Conservation (phyloP, 2,329 filamentous ascomycete genomes). For the Trichoderma gracile region DNA sequence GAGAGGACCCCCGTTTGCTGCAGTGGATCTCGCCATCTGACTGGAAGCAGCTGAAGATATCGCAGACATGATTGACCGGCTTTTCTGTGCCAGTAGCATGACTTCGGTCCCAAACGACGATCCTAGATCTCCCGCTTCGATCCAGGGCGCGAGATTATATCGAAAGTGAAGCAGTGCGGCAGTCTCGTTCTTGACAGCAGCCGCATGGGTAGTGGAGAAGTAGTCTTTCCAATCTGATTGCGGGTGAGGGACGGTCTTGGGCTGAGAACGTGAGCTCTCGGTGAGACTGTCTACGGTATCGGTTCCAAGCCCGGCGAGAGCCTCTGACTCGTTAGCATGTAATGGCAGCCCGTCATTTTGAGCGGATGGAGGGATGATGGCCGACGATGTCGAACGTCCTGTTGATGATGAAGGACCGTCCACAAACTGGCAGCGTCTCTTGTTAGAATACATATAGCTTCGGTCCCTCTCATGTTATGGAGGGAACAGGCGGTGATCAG, state of each 20-base stretch:
- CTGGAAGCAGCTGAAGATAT: slow-evolving; percentile 24
- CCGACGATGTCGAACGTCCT: not conserved
- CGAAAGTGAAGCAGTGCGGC: slow-evolving; percentile 29
- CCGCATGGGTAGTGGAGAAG: slow-evolving; percentile 25
- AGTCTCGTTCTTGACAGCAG: slow-evolving; percentile 18
- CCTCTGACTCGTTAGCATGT: not conserved
- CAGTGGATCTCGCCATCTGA: slow-evolving; percentile 11
- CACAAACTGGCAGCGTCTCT: slow-evolving; percentile 13
- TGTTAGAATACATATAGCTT: not conserved
- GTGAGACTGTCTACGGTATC: not conserved
- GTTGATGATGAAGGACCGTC: slow-evolving; percentile 7
- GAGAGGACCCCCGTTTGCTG: not conserved
- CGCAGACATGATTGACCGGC: slow-evolving; percentile 10
- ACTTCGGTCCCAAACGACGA: slow-evolving; percentile 27
- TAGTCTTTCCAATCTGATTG: slow-evolving; percentile 30
- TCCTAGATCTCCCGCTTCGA: slow-evolving; percentile 28
- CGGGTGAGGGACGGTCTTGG: slow-evolving; percentile 1
- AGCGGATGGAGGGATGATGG: not conserved
- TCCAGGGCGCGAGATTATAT: slow-evolving; percentile 31
- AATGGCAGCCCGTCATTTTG: not conserved
- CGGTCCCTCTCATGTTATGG: not conserved
- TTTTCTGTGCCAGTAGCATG: slow-evolving; percentile 28
- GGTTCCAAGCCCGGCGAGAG: not conserved
- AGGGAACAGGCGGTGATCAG: not conserved
- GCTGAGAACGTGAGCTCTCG: not conserved